phyloP scores from a whole-genome alignment of 2,329 filamentous ascomycete genomes.

The Drechmeria coniospora region DNA sequence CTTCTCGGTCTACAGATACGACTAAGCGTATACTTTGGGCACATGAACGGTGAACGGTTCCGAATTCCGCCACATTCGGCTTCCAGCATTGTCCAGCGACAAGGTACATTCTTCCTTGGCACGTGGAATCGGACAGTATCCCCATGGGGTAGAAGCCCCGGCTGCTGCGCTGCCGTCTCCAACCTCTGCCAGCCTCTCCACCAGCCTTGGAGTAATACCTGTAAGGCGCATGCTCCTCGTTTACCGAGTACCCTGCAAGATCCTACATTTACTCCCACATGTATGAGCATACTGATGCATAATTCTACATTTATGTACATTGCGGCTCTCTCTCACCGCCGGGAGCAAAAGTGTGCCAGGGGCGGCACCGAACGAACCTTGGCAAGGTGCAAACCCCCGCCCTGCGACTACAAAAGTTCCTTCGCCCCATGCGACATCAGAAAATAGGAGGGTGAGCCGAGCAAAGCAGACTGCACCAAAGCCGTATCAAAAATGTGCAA shows the following conservation, averaged over 20 bases:
- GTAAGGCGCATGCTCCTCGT: no score
- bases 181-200: constrained; percentile 1
- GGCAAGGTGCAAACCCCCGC: constrained; percentile 6
- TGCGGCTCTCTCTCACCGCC: neutral
- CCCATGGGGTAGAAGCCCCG: constrained; percentile 6
- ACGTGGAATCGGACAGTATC: constrained; percentile 4
- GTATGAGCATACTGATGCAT: neutral
- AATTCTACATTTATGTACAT: neutral
- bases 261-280: neutral
- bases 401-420: constrained; percentile 10
- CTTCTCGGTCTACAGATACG: no score
- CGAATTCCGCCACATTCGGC: no score
- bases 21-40: no score
- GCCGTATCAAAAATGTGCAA: no score
- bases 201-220: no score
- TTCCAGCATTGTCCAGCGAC: neutral
- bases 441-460: constrained; percentile 2
- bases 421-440: constrained; percentile 1
- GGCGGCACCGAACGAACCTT: constrained; percentile 2
- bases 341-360: constrained; percentile 1
- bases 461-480: constrained; percentile 2
- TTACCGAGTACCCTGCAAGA: no score
- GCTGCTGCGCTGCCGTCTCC: constrained; percentile 1
- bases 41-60: no score
- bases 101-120: constrained; percentile 1